Percentiles rank a stretch among this genome's conserved stretches.
phyloP scores from a whole-genome alignment of 192 early-diverging fungal genomes.

The Backusella tuberculispora region DNA sequence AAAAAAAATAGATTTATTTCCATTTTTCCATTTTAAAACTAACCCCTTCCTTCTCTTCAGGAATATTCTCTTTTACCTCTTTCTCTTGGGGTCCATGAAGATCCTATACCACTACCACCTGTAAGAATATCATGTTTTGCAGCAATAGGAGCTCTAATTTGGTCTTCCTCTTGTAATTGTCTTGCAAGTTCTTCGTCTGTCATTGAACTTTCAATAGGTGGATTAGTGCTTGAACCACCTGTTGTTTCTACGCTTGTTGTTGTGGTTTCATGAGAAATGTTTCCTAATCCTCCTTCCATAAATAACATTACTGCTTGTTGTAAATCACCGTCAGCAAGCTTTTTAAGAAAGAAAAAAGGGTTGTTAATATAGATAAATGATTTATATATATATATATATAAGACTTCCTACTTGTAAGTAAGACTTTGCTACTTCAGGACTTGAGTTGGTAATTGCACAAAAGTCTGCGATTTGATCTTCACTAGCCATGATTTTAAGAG shows the following conservation, averaged over 20 bases:
- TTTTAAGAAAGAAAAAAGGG: neutral
- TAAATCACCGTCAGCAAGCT: slow-evolving; percentile 78
- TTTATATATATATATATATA: too few species aligned
- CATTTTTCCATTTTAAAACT: neutral
- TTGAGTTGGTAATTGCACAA: slow-evolving; percentile 74
- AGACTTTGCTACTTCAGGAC: slow-evolving; percentile 64
- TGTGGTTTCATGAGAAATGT: slow-evolving; percentile 28
- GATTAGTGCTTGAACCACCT: slow-evolving; percentile 32
- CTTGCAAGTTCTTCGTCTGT: slow-evolving; percentile 55
- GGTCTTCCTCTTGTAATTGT: slow-evolving; percentile 44
- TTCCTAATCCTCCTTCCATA: slow-evolving; percentile 74
- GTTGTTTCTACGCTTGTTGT: slow-evolving; percentile 24
- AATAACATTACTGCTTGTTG: slow-evolving; percentile 83
- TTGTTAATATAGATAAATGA: neutral
- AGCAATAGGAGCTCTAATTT: slow-evolving; percentile 85
- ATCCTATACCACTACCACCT: slow-evolving; percentile 45
- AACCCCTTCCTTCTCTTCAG: too few species aligned
- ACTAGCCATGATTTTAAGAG: slow-evolving; percentile 8
- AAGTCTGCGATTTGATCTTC: slow-evolving; percentile 52
- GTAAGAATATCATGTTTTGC: slow-evolving; percentile 77
- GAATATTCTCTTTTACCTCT: neutral
- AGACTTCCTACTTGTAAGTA: slow-evolving; percentile 70
- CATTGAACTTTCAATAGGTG: slow-evolving; percentile 32
- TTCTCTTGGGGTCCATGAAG: slow-evolving; percentile 7
- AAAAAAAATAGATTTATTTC: neutral